Conservation (phyloP, 2,329 filamentous ascomycete species). For the Cercospora sesami region DNA sequence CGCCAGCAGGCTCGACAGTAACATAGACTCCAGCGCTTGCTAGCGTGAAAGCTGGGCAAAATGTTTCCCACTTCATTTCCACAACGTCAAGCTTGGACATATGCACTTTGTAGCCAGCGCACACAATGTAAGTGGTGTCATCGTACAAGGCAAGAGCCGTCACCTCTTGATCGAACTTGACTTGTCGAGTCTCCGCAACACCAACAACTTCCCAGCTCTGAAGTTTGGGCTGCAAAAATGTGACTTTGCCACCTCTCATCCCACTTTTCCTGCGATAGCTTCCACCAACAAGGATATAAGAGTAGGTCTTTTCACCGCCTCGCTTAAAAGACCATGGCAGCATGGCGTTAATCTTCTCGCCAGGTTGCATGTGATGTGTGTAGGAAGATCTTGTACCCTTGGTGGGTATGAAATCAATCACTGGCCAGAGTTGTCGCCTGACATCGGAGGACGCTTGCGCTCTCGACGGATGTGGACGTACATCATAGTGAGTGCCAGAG, state of each 20-base stretch:
- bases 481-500: conserved; percentile 45
- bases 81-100: conserved; percentile 43
- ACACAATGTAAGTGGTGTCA: conserved; percentile 57
- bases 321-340: conserved; percentile 57
- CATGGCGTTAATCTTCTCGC: conserved; percentile 62
- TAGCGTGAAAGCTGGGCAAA: conserved; percentile 37
- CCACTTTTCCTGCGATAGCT: conserved; percentile 47
- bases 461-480: conserved; percentile 28
- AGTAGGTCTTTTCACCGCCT: conserved; percentile 58
- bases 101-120: conserved; percentile 46
- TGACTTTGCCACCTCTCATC: conserved; percentile 50
- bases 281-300: conserved; percentile 59
- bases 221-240: conserved; percentile 36
- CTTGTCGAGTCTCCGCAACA: conserved; percentile 46
- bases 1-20: conserved; percentile 40
- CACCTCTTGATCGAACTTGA: conserved; percentile 53
- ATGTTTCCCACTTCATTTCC: conserved; percentile 32
- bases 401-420: conserved; percentile 49
- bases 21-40: conserved; percentile 50
- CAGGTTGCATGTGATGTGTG: conserved; percentile 50
- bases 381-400: conserved; percentile 19
- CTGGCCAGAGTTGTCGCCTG: conserved; percentile 42
- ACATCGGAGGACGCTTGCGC: conserved; percentile 34
- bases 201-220: conserved; percentile 54
- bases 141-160: conserved; percentile 58